Evolutionary conservation across 495 filamentous ascomycete genomes (phyloP).

Genomic region (Penicillium ochrochloron): DNA sequence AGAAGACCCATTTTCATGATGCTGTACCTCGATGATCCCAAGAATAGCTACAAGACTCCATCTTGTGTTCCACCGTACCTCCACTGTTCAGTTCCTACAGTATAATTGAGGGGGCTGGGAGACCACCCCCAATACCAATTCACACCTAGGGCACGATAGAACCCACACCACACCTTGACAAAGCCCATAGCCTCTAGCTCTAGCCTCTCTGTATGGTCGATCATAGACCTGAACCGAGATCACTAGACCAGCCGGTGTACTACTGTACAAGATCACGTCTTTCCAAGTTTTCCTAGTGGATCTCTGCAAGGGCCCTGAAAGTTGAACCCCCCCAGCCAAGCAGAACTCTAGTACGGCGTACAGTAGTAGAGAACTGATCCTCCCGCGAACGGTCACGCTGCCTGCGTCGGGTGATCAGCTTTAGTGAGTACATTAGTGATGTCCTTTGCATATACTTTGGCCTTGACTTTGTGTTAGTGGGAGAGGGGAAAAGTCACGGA

Average conservation of each 20-base stretch:
- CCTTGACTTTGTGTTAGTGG: background rate
- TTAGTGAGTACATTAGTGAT: conserved; percentile 4
- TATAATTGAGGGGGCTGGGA: conserved; percentile 7
- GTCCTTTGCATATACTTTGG: conserved; percentile 19
- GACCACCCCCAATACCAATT: background rate
- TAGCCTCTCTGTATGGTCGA: conserved; percentile 6
- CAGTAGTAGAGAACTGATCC: conserved; percentile 16
- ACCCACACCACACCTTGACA: background rate
- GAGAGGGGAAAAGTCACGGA: background rate
- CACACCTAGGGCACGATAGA: background rate
- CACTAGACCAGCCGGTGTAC: background rate
- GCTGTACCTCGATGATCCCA: background rate
- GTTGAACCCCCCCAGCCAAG: background rate
- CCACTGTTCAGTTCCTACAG: too few species aligned
- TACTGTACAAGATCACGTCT: background rate
- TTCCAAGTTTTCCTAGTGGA: background rate
- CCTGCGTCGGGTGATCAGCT: conserved; percentile 6
- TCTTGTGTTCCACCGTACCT: background rate
- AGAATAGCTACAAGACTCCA: background rate
- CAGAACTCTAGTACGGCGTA: background rate
- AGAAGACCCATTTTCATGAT: background rate
- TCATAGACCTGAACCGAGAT: conserved; percentile 11
- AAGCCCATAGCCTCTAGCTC: background rate
- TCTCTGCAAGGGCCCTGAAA: conserved; percentile 20
- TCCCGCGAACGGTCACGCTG: conserved; percentile 24